phyloP scores from a whole-genome alignment of 2,329 filamentous ascomycete species.

The Stachybotrys elegans region DNA sequence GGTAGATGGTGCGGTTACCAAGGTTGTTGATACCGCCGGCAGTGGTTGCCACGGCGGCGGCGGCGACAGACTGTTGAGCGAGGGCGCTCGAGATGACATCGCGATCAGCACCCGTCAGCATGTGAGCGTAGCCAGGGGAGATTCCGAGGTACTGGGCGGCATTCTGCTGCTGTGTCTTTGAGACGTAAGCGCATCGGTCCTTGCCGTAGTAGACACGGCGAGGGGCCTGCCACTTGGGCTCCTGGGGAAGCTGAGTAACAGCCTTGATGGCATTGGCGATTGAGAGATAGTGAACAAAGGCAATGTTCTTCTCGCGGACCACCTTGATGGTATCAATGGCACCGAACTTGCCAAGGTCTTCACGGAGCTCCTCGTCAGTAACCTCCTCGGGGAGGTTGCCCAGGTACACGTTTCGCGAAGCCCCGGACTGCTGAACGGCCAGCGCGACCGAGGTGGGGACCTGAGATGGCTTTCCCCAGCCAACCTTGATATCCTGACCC shows the following conservation, averaged over 20 bases:
- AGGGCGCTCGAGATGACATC: conserved; percentile 95
- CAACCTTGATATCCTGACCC: conserved; percentile 98
- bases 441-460: conserved; percentile 96
- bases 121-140: conserved; percentile 91
- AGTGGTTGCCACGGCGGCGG: conserved; percentile 91
- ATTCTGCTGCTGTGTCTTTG: conserved; percentile 99
- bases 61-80: conserved; percentile 95
- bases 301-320: conserved; percentile 95
- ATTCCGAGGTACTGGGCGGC: conserved; percentile 97
- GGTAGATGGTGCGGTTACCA: conserved; percentile 94
- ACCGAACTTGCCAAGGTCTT: conserved; percentile 94
- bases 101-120: conserved; percentile 91
- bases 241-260: conserved; percentile 91
- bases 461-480: conserved; percentile 98
- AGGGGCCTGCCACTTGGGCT: conserved; percentile 93
- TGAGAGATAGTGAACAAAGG: conserved; percentile 94
- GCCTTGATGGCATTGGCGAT: conserved; percentile 99
- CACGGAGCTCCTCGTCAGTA: conserved; percentile 84
- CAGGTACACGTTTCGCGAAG: conserved; percentile 94
- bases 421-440: conserved; percentile 94
- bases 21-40: conserved; percentile 96
- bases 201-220: conserved; percentile 98
- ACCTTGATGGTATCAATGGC: conserved; percentile 97
- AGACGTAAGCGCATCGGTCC: conserved; percentile 96
- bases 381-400: conserved; percentile 90